Evolutionary conservation across 1,284 basidiomycete genomes (phyloP).

Genomic region (Microbotryum saponariae): DNA sequence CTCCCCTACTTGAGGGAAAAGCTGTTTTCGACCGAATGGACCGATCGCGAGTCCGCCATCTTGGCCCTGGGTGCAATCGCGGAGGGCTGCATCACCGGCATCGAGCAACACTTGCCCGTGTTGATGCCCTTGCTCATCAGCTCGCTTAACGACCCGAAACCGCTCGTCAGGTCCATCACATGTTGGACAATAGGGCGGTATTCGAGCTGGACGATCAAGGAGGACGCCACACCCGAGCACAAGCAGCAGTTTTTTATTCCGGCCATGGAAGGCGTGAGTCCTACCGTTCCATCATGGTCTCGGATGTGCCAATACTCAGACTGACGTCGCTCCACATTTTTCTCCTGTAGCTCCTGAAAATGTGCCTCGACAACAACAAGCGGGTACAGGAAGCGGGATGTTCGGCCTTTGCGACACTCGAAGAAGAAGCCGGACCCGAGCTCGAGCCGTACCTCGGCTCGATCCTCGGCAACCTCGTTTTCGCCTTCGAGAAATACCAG

Average conservation of each 20-base stretch:
- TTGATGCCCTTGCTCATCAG: constrained; percentile 88
- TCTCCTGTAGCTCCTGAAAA: constrained; percentile 66
- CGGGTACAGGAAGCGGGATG: constrained; percentile 99
- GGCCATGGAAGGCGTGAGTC: constrained; percentile 90
- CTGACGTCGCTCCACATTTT: neutral
- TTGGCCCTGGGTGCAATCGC: constrained; percentile 96
- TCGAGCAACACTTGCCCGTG: constrained; percentile 87
- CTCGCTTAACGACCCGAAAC: constrained; percentile 86
- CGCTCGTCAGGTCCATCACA: constrained; percentile 93
- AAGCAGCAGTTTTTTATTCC: constrained; percentile 86
- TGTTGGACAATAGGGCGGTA: constrained; percentile 99
- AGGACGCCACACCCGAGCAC: constrained; percentile 73
- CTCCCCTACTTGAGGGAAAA: constrained; percentile 86
- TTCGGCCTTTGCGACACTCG: constrained; percentile 94
- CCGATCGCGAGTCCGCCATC: constrained; percentile 90
- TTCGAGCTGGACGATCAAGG: constrained; percentile 84
- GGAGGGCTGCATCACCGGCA: constrained; percentile 93
- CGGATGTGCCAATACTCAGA: neutral
- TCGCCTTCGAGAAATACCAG: constrained; percentile 96
- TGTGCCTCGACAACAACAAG: constrained; percentile 99
- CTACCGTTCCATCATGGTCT: neutral
- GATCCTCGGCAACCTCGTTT: constrained; percentile 86
- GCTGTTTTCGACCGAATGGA: constrained; percentile 88
- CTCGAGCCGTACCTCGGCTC: constrained; percentile 91
- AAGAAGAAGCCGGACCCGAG: constrained; percentile 88